Percentiles rank a stretch among this genome's conserved stretches.
phyloP scores from a whole-genome alignment of 768 basidiomycete genomes.

The Suillus variegatus region DNA sequence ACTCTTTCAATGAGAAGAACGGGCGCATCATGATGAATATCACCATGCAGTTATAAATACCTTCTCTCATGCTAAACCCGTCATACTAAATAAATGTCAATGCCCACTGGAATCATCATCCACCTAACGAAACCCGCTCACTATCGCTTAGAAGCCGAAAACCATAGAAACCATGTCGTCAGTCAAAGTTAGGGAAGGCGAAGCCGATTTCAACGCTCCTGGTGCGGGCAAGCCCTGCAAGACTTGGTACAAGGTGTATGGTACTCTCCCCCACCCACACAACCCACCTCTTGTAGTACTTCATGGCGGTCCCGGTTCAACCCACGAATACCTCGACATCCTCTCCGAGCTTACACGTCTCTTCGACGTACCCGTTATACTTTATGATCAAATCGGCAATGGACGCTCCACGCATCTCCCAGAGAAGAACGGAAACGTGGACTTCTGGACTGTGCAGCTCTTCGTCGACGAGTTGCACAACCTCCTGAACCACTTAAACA shows the following conservation, averaged over 20 bases:
- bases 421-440: slow-evolving; percentile 42
- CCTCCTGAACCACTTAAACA: slow-evolving; percentile 43
- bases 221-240: slow-evolving; percentile 34
- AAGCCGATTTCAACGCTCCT: slow-evolving; percentile 26
- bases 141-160: background rate
- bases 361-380: slow-evolving; percentile 45
- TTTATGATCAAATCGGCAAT: slow-evolving; percentile 59
- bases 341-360: slow-evolving; percentile 39
- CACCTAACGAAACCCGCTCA: background rate
- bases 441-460: slow-evolving; percentile 55
- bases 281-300: slow-evolving; percentile 47
- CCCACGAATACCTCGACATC: slow-evolving; percentile 42
- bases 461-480: slow-evolving; percentile 46
- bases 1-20: background rate
- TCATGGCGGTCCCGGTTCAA: slow-evolving; percentile 55
- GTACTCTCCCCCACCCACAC: slow-evolving; percentile 38
- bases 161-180: slow-evolving; percentile 21
- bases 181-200: slow-evolving; percentile 34
- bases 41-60: background rate
- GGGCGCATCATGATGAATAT: background rate
- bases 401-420: slow-evolving; percentile 56
- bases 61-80: background rate
- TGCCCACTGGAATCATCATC: background rate
- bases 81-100: background rate
- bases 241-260: slow-evolving; percentile 55